Conservation (phyloP, 768 basidiomycete species). For the Lactarius pseudohatsudake region DNA sequence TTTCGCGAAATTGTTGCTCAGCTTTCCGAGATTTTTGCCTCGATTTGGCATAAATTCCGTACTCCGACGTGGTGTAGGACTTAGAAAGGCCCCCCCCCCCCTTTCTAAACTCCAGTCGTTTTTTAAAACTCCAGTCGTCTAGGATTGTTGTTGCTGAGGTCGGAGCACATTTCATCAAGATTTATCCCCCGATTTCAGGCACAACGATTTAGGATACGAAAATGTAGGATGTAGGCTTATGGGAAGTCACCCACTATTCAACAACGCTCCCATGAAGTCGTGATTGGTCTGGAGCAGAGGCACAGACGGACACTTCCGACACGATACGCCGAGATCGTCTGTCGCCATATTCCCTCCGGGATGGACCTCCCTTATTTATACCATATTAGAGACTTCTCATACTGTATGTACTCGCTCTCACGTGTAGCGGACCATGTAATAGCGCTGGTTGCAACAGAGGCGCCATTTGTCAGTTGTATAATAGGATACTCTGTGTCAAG, state of each 20-base stretch:
- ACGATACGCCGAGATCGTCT: neutral
- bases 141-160: no score
- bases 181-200: no score
- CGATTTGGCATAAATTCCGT: no score
- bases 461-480: neutral
- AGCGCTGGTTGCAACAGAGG: neutral
- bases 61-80: no score
- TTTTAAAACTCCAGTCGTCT: no score
- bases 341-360: neutral
- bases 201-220: no score
- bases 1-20: no score
- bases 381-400: neutral
- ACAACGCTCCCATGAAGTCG: neutral
- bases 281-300: neutral
- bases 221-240: no score
- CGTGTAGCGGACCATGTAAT: neutral
- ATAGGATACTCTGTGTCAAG: neutral
- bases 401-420: neutral
- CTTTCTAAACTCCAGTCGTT: no score
- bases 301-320: neutral
- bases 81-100: no score
- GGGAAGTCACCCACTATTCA: slow-evolving; percentile 10
- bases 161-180: no score
- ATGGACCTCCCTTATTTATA: neutral
- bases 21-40: no score